A percentile compares a stretch with the other conserved stretches of the same genome.
These are phyloP conservation scores for Leccinellum rugosiceps DNA, from an alignment of 768 basidiomycete species.

Conservation along the genomic window DNA sequence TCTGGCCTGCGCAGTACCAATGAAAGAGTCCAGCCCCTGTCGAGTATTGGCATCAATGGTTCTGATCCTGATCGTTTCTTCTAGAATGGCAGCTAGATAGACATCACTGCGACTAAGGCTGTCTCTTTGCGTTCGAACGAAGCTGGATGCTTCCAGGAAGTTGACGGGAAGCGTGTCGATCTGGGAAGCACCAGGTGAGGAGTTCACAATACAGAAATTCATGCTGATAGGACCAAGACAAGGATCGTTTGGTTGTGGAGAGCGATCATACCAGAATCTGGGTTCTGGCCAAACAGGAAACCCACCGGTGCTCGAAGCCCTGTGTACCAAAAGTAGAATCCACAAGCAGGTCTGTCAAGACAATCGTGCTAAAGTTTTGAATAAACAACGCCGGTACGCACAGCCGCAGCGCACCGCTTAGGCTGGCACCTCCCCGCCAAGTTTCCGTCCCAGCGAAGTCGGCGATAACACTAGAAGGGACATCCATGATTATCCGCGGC, in stretches of 20 bases:
- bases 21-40: not conserved
- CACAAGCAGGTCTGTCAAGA: too few species aligned
- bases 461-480: not conserved
- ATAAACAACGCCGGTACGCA: not conserved
- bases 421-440: too few species aligned
- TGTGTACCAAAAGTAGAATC: not conserved
- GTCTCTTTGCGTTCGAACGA: not conserved
- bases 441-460: not conserved
- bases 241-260: not conserved
- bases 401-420: too few species aligned
- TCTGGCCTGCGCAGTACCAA: not conserved
- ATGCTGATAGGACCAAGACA: not conserved
- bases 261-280: not conserved
- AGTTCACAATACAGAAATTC: not conserved
- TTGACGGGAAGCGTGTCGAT: not conserved
- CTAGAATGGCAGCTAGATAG: conserved; percentile 8
- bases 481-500: not conserved
- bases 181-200: not conserved
- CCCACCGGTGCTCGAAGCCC: not conserved
- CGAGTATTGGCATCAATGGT: not conserved
- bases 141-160: not conserved
- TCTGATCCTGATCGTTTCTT: conserved; percentile 4
- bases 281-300: not conserved
- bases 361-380: not conserved
- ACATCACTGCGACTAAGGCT: not conserved